Evolutionary conservation across 2,329 filamentous ascomycete genomes (phyloP), one percentile per base, ranked within the genome.

Genomic region (Aureobasidium leucospermi): DNA sequence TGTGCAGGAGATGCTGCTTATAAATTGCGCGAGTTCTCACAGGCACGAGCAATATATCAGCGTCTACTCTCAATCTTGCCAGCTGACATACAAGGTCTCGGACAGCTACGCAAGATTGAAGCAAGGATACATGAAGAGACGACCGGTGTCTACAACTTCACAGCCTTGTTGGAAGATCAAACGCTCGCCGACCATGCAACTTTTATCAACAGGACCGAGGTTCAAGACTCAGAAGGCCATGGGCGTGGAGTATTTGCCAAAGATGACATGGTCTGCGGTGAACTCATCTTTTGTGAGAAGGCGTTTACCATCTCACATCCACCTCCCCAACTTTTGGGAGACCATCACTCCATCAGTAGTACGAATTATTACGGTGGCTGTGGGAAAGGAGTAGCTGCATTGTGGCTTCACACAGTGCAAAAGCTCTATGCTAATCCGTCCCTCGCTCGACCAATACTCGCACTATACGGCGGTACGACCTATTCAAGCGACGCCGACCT

Each of bases 141-240:
- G n/a, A 29, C 13, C 16, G 67, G 66, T 19, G 32, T 28, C 0
- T 69, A 65, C 61, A 62, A 68, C 52, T 66, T 69, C 29, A 38
- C 49, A 1, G 31, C 15, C 13, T 63, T 69, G 52, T 52, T 60
- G 31, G 47, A 19, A 16, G 53, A 34, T 6, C 36, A 46, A 4
- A 41, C 39, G 0, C 49, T 52, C 7, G 39, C 67, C 2, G 68
- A 69, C 38, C 53, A 60, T 15, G 67, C 64, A 6, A 61, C 46
- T 32, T 68, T 62, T 52, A 62, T 57, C 16, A 36, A 19, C 29
- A 59, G 39, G 16, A 55, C 41, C 1, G 31, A 52, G 32, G n/a
- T 61, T 8, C 45, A 29, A 38, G 19, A 28, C 1, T 23, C 38
- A 11, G 11, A 19, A 7, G n/a, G 49, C 51, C 7, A 56, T 61